These are phyloP conservation scores for Brassica rapa DNA, from an alignment of 345 rosid species.

Conservation along the genomic window DNA sequence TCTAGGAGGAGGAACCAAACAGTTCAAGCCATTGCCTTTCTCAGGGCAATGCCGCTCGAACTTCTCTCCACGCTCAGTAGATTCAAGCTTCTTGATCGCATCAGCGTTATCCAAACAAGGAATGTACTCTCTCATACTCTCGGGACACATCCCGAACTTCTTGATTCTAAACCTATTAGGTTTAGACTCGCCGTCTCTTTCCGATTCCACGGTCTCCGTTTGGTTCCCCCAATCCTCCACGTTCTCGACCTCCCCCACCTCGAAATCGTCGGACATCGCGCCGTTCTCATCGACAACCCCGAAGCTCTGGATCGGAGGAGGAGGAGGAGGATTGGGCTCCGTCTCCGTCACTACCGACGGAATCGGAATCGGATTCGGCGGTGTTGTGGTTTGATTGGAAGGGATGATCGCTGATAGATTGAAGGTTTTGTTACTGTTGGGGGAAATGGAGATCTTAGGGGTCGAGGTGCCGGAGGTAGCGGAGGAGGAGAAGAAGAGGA, in stretches of 20 bases:
- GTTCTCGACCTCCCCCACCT: slow-evolving; percentile 77
- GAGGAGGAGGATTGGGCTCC: background rate
- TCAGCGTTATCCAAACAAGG: slow-evolving; percentile 88
- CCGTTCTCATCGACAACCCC: slow-evolving; percentile 86
- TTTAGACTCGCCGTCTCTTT: slow-evolving; percentile 19
- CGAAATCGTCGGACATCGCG: slow-evolving; percentile 79
- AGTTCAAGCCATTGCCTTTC: slow-evolving; percentile 65
- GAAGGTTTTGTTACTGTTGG: slow-evolving; percentile 52
- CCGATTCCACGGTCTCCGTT: slow-evolving; percentile 41
- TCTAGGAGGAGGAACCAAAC: slow-evolving; percentile 84
- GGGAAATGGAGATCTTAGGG: slow-evolving; percentile 58
- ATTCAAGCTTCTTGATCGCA: slow-evolving; percentile 66
- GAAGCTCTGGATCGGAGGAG: slow-evolving; percentile 43
- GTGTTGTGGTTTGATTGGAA: slow-evolving; percentile 32
- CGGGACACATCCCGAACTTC: slow-evolving; percentile 50
- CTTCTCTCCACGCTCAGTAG: slow-evolving; percentile 74
- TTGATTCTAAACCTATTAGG: slow-evolving; percentile 38
- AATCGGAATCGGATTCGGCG: background rate
- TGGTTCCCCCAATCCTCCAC: slow-evolving; percentile 68
- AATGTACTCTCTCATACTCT: slow-evolving; percentile 75
- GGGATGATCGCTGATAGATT: slow-evolving; percentile 52
- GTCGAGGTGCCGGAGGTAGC: slow-evolving; percentile 9
- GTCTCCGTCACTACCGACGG: slow-evolving; percentile 32
- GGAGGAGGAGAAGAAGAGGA: slow-evolving; percentile 67
- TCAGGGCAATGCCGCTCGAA: slow-evolving; percentile 94